Evolutionary conservation across 495 filamentous ascomycete species (phyloP).

Genomic region (Chaetomium cochliodes): DNA sequence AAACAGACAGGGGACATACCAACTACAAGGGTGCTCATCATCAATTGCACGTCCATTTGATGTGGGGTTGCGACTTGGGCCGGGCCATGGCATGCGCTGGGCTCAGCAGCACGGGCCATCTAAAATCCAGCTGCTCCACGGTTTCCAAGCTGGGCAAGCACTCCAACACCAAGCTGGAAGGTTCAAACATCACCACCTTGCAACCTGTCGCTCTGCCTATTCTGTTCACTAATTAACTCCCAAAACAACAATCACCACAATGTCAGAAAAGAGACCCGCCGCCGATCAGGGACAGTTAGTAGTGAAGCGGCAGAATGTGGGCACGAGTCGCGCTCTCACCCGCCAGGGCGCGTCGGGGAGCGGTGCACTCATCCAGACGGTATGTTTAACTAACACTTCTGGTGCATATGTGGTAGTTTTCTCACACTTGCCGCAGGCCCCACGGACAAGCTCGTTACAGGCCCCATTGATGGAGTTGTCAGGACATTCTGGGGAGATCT

Average conservation of each 20-base stretch:
- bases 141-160: slow-evolving; percentile 11
- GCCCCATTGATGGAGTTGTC: slow-evolving; percentile 93
- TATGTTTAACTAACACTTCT: slow-evolving; percentile 50
- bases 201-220: background rate
- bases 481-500: slow-evolving; percentile 79
- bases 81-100: no score
- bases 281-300: slow-evolving; percentile 75
- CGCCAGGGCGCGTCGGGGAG: slow-evolving; percentile 65
- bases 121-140: slow-evolving; percentile 29
- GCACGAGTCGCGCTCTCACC: slow-evolving; percentile 59
- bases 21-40: no score
- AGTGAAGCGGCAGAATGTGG: slow-evolving; percentile 85
- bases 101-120: slow-evolving; percentile 31
- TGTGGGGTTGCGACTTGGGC: background rate
- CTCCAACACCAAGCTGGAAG: slow-evolving; percentile 19
- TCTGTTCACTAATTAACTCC: slow-evolving; percentile 6
- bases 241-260: slow-evolving; percentile 34
- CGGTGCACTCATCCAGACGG: slow-evolving; percentile 75
- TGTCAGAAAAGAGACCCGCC: slow-evolving; percentile 92
- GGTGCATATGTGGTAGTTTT: slow-evolving; percentile 20
- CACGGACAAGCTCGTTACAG: slow-evolving; percentile 80
- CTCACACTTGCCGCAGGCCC: slow-evolving; percentile 55
- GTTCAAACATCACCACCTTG: background rate
- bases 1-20: no score
- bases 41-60: no score